Percentiles rank a stretch among this genome's conserved stretches.
Evolutionary conservation across 2,329 filamentous ascomycete genomes (phyloP).

Genomic region (Pseudogymnoascus sp.): DNA sequence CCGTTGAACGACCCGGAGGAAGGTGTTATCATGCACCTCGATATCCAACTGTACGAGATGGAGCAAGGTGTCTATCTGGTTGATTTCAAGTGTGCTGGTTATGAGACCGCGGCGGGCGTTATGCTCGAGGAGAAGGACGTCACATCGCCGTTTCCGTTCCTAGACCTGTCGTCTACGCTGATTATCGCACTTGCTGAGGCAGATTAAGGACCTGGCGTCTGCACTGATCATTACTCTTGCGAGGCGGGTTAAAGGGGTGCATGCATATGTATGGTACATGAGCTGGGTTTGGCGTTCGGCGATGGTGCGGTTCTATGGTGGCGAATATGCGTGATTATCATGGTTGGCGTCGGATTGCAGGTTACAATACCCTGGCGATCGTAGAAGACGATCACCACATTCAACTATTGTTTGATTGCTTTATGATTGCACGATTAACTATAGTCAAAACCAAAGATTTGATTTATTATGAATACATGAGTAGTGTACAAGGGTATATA

Average conservation of each 20-base stretch:
- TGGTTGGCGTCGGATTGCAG: constrained; percentile 5
- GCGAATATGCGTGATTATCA: background rate
- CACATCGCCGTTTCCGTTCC: constrained; percentile 87
- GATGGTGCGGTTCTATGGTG: constrained; percentile 1
- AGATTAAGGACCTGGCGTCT: constrained; percentile 68
- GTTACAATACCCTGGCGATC: constrained; percentile 8
- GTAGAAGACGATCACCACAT: constrained; percentile 7
- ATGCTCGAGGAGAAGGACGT: constrained; percentile 87
- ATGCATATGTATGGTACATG: background rate
- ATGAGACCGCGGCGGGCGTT: constrained; percentile 70
- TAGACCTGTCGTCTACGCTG: constrained; percentile 84
- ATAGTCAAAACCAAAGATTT: background rate
- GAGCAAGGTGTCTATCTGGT: constrained; percentile 89
- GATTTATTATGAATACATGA: constrained; percentile 5
- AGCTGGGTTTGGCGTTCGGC: constrained; percentile 3
- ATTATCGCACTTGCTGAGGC: constrained; percentile 89
- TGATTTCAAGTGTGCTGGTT: constrained; percentile 97
- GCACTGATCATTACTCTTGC: constrained; percentile 88
- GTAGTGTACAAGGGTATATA: constrained; percentile 3
- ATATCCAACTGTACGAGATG: constrained; percentile 93
- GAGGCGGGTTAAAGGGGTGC: constrained; percentile 47
- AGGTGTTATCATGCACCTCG: constrained; percentile 78
- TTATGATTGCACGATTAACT: constrained; percentile 1
- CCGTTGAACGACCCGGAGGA: constrained; percentile 23
- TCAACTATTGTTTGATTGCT: constrained; percentile 8